A percentile compares a stretch with the other conserved stretches of the same genome.
Conservation (phyloP, 2,329 filamentous ascomycete genomes). For the Fusarium xylarioides region DNA sequence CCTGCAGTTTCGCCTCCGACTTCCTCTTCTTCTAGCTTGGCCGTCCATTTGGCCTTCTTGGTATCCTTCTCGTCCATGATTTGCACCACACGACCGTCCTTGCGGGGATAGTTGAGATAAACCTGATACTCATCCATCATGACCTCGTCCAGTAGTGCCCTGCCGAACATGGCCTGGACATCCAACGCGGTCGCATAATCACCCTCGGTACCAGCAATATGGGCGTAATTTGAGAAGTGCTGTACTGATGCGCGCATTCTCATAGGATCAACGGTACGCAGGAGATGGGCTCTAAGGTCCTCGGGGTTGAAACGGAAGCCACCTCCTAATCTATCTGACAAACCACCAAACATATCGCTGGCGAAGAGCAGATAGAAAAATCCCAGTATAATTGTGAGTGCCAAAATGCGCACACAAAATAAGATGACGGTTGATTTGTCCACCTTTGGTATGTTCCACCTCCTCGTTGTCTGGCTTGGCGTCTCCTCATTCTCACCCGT, state of each 20-base stretch:
- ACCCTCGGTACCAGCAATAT: conserved; percentile 93
- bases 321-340: conserved; percentile 68
- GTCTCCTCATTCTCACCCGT: conserved; percentile 42
- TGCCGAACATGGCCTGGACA: conserved; percentile 79
- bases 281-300: conserved; percentile 78
- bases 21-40: conserved; percentile 81
- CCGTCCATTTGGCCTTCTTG: conserved; percentile 74
- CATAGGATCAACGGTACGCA: conserved; percentile 74
- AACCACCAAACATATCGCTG: conserved; percentile 79
- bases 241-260: conserved; percentile 77
- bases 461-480: conserved; percentile 38
- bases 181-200: conserved; percentile 88
- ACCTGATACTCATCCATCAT: conserved; percentile 82
- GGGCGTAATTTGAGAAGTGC: conserved; percentile 84
- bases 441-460: conserved; percentile 48
- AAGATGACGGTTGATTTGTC: conserved; percentile 61
- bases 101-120: conserved; percentile 89
- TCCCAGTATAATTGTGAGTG: conserved; percentile 76
- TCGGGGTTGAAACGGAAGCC: conserved; percentile 83
- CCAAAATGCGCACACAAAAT: conserved; percentile 76
- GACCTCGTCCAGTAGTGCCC: conserved; percentile 78
- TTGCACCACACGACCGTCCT: conserved; percentile 80
- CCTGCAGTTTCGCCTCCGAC: conserved; percentile 69
- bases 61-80: conserved; percentile 74
- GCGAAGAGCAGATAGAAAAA: conserved; percentile 87